Evolutionary conservation across 495 filamentous ascomycete species (phyloP).

Genomic region (Cercophora newfieldiana): DNA sequence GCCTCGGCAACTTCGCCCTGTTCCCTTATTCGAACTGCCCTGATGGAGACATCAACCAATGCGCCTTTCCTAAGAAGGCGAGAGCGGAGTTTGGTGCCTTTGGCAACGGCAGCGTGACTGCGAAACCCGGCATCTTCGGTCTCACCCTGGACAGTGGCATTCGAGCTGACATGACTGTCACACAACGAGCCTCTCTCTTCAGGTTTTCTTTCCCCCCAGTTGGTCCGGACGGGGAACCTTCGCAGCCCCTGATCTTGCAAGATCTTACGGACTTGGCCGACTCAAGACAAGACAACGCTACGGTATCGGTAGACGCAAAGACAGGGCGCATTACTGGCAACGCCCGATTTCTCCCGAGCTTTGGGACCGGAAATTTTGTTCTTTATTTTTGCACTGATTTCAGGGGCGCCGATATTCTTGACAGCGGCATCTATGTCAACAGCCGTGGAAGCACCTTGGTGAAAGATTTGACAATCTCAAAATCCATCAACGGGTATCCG

Average conservation of each 20-base stretch:
- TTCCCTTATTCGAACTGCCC: conserved; percentile 68
- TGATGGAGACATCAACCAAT: conserved; percentile 62
- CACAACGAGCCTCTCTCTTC: conserved; percentile 66
- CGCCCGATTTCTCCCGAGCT: conserved; percentile 68
- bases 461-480: conserved; percentile 56
- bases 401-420: conserved; percentile 58
- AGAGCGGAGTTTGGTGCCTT: conserved; percentile 40
- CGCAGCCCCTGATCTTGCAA: conserved; percentile 61
- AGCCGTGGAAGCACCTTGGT: conserved; percentile 56
- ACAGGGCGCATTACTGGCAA: conserved; percentile 66
- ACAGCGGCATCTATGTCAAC: conserved; percentile 65
- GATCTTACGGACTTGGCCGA: conserved; percentile 68
- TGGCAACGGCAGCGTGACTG: conserved; percentile 53
- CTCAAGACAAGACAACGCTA: conserved; percentile 62
- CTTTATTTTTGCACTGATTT: conserved; percentile 72
- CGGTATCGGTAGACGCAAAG: conserved; percentile 50
- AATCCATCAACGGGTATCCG: conserved; percentile 63
- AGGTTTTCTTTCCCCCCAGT: conserved; percentile 63
- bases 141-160: conserved; percentile 61
- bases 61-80: conserved; percentile 57
- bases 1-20: conserved; percentile 73
- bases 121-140: conserved; percentile 67
- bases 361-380: conserved; percentile 62
- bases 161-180: conserved; percentile 66
- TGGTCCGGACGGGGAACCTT: conserved; percentile 34